These are phyloP conservation scores for Amanita pallidorosea DNA, from an alignment of 768 basidiomycete species.

Conservation along the genomic window DNA sequence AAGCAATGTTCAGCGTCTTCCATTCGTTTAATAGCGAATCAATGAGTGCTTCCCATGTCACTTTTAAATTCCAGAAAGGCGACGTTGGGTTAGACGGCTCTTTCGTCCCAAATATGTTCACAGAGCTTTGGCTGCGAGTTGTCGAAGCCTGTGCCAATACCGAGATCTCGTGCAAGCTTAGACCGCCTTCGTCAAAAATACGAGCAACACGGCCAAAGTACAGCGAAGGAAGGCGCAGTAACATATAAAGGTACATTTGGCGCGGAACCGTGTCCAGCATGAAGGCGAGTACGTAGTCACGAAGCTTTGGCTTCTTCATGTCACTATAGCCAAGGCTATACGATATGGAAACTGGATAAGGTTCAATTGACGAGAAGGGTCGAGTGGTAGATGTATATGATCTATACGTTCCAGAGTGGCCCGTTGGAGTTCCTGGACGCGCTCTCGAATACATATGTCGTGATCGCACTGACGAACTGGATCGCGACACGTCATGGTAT, in stretches of 20 bases:
- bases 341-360: neutral
- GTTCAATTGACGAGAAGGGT: neutral
- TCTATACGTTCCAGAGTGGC: neutral
- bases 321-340: neutral
- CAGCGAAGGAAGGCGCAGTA: constrained; percentile 49
- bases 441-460: neutral
- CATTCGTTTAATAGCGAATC: constrained; percentile 21
- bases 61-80: constrained; percentile 13
- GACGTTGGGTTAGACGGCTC: constrained; percentile 4
- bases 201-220: constrained; percentile 58
- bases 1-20: constrained; percentile 25
- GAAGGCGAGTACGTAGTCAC: constrained; percentile 12
- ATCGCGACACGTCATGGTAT: neutral
- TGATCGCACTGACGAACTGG: neutral
- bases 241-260: constrained; percentile 22
- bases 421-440: neutral
- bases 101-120: neutral
- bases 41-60: constrained; percentile 20
- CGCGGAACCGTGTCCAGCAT: constrained; percentile 18
- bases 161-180: constrained; percentile 45
- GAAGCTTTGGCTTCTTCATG: neutral
- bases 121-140: too few species aligned
- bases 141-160: constrained; percentile 18
- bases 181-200: constrained; percentile 54
- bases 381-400: neutral